Evolutionary conservation across 345 rosid species (phyloP).

Genomic region (Ceriops decandra): DNA sequence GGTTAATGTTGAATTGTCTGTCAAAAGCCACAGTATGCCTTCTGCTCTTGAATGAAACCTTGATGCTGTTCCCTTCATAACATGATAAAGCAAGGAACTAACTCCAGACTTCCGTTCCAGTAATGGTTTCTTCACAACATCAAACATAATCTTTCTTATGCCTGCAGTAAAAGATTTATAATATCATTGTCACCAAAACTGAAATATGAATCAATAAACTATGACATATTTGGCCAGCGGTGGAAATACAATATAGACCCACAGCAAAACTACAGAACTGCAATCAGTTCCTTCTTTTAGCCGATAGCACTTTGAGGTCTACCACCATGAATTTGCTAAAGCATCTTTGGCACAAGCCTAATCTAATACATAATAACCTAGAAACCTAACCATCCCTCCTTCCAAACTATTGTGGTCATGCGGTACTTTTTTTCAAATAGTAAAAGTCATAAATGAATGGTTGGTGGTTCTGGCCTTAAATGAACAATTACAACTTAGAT

Average conservation of each 20-base stretch:
- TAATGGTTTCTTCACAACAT: slow-evolving; percentile 52
- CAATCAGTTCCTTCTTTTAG: neutral
- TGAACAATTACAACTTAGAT: too few relatives aligned
- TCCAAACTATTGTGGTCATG: too few relatives aligned
- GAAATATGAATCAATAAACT: neutral
- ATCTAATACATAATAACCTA: too few relatives aligned
- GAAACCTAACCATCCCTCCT: too few relatives aligned
- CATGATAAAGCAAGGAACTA: slow-evolving; percentile 57
- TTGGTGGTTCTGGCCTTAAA: too few relatives aligned
- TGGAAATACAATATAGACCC: neutral
- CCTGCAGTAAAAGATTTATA: slow-evolving; percentile 37
- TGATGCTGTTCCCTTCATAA: slow-evolving; percentile 56
- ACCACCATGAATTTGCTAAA: too few relatives aligned
- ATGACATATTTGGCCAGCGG: too few relatives aligned
- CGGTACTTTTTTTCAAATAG: too few relatives aligned
- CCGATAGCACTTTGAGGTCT: neutral
- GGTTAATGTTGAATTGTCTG: slow-evolving; percentile 43
- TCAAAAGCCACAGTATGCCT: slow-evolving; percentile 43
- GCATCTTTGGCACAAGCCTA: too few relatives aligned
- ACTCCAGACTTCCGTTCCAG: slow-evolving; percentile 49
- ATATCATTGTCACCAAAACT: neutral
- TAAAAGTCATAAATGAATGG: too few relatives aligned
- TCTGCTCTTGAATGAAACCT: slow-evolving; percentile 70
- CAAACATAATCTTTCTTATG: slow-evolving; percentile 54
- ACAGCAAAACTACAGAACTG: neutral